These are phyloP conservation scores for Pseudocercospora ulei DNA, from an alignment of 2,329 filamentous ascomycete species.

Conservation along the genomic window DNA sequence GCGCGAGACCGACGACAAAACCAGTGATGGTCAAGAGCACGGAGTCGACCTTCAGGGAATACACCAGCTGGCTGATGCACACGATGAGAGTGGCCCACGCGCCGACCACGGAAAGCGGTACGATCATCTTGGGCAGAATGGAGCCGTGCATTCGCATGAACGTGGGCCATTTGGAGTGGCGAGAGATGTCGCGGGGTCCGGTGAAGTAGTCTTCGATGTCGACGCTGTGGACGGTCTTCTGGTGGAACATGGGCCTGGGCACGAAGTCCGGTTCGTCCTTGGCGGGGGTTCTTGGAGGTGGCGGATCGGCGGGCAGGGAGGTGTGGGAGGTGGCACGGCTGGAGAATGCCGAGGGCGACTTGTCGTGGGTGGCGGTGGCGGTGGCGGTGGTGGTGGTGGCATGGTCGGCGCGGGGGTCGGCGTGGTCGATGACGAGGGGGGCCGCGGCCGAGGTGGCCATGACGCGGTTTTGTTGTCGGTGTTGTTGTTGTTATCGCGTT, in stretches of 20 bases:
- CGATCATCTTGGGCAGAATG: slow-evolving; percentile 62
- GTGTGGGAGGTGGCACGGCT: too few species aligned
- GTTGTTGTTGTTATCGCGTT: too few species aligned
- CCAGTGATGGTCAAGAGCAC: slow-evolving; percentile 65
- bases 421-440: too few species aligned
- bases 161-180: slow-evolving; percentile 67
- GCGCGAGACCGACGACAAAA: slow-evolving; percentile 70
- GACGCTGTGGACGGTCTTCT: slow-evolving; percentile 20
- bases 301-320: too few species aligned
- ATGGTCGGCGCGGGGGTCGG: too few species aligned
- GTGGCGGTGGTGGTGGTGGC: too few species aligned
- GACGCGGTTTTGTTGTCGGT: too few species aligned
- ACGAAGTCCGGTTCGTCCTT: slow-evolving; percentile 11
- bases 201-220: slow-evolving; percentile 30
- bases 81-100: slow-evolving; percentile 59
- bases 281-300: too few species aligned
- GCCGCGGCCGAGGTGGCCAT: too few species aligned
- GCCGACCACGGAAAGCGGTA: slow-evolving; percentile 55
- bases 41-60: slow-evolving; percentile 48
- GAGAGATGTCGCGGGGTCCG: slow-evolving; percentile 55
- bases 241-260: slow-evolving; percentile 14
- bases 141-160: slow-evolving; percentile 68
- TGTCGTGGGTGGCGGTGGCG: too few species aligned
- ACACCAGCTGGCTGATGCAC: slow-evolving; percentile 43
- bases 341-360: too few species aligned